phyloP scores from a whole-genome alignment of 2,329 filamentous ascomycete genomes.

The Trichothecium sympodiale region DNA sequence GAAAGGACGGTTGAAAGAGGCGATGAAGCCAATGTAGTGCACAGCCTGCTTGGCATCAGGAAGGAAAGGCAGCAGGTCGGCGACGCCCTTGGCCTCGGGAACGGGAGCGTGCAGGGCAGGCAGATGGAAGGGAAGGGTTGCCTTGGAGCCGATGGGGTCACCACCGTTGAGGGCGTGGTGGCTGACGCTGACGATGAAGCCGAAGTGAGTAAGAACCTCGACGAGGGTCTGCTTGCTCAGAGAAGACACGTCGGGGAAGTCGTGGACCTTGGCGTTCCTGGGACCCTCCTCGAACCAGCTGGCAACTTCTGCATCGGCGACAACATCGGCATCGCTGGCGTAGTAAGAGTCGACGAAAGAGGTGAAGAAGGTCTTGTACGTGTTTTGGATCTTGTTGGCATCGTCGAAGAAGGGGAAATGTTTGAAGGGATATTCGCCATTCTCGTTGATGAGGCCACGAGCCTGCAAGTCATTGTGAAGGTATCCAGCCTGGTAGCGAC shows the following conservation, averaged over 20 bases:
- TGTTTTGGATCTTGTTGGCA: slow-evolving; percentile 21
- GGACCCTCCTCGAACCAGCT: slow-evolving; percentile 31
- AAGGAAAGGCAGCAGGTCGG: slow-evolving; percentile 21
- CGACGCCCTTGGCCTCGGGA: slow-evolving; percentile 26
- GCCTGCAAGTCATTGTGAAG: slow-evolving; percentile 22
- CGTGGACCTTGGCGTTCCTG: slow-evolving; percentile 21
- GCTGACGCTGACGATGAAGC: slow-evolving; percentile 14
- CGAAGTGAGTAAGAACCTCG: slow-evolving; percentile 26
- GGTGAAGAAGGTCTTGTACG: slow-evolving; percentile 25
- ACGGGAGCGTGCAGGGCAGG: slow-evolving; percentile 25
- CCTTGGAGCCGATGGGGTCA: slow-evolving; percentile 19
- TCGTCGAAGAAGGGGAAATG: slow-evolving; percentile 34
- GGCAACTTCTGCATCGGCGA: slow-evolving; percentile 27
- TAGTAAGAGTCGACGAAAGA: slow-evolving; percentile 35
- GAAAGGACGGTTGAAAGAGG: slow-evolving; percentile 28
- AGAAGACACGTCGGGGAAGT: slow-evolving; percentile 24
- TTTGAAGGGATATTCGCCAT: slow-evolving; percentile 22
- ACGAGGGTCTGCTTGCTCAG: slow-evolving; percentile 18
- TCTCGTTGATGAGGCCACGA: slow-evolving; percentile 27
- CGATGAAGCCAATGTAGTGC: slow-evolving; percentile 23
- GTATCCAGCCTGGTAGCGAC: slow-evolving; percentile 25
- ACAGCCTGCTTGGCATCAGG: slow-evolving; percentile 19
- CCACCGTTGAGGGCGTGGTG: slow-evolving; percentile 33
- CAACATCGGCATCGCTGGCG: slow-evolving; percentile 16
- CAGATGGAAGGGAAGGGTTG: slow-evolving; percentile 29